phyloP scores from a whole-genome alignment of 441 rosid species.

The Macaranga tanarius region DNA sequence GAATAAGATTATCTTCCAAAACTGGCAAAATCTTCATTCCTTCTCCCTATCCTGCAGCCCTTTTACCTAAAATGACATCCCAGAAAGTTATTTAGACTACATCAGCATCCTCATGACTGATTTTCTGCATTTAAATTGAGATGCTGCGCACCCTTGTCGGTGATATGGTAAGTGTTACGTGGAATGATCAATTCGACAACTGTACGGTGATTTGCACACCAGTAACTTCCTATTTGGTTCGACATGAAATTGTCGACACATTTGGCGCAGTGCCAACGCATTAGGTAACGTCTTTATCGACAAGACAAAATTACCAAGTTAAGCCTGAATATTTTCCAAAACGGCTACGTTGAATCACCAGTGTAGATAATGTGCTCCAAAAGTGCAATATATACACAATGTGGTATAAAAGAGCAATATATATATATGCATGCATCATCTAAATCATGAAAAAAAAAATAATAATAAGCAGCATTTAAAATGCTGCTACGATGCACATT shows the following conservation, averaged over 20 bases:
- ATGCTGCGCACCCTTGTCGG: constrained; percentile 15
- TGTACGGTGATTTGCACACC: constrained; percentile 27
- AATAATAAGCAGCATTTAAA: not conserved
- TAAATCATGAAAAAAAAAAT: not conserved
- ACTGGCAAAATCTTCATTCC: constrained; percentile 12
- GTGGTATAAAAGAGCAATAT: not conserved
- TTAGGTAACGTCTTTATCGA: constrained; percentile 20
- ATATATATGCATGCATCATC: not conserved
- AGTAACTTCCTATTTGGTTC: constrained; percentile 33
- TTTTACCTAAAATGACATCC: constrained; percentile 23
- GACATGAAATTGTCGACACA: constrained; percentile 16
- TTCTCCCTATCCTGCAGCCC: constrained; percentile 14
- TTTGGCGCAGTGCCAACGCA: constrained; percentile 28
- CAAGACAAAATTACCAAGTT: constrained; percentile 18
- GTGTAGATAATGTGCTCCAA: not conserved
- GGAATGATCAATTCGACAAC: constrained; percentile 26
- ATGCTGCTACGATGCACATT: not conserved
- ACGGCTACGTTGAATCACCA: constrained; percentile 17
- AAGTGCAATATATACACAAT: not conserved
- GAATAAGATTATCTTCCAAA: constrained; percentile 14
- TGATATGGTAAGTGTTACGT: constrained; percentile 20
- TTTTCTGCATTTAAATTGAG: constrained; percentile 16
- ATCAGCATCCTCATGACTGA: not conserved
- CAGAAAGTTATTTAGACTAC: constrained; percentile 1
- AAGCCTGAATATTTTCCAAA: constrained; percentile 18